Evolutionary conservation across 2,329 filamentous ascomycete species (phyloP).

Genomic region (Sclerotinia borealis): DNA sequence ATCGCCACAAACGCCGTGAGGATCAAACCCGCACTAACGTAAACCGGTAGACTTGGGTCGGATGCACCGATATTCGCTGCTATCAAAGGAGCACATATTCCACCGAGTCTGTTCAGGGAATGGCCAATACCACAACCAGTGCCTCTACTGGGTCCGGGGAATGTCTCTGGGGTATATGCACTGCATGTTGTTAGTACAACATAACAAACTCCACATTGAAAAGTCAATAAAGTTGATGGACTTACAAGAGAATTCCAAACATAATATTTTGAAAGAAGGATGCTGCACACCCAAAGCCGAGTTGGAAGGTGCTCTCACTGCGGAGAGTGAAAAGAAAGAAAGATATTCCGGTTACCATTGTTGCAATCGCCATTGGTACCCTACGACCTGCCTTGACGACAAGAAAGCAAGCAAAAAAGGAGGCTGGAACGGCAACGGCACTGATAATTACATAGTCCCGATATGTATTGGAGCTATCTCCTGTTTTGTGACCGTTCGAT

Average conservation of each 20-base stretch:
- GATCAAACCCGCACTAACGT: constrained; percentile 51
- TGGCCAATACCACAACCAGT: constrained; percentile 67
- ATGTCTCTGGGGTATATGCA: constrained; percentile 71
- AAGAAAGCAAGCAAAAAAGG: constrained; percentile 65
- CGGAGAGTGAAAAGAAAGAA: constrained; percentile 61
- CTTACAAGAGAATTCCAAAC: constrained; percentile 63
- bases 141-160: constrained; percentile 65
- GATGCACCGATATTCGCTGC: constrained; percentile 43
- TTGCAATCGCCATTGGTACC: constrained; percentile 63
- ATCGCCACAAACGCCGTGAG: constrained; percentile 54
- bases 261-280: constrained; percentile 71
- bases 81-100: constrained; percentile 62
- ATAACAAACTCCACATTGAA: background rate
- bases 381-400: constrained; percentile 67
- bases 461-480: constrained; percentile 51
- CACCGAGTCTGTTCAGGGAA: constrained; percentile 62
- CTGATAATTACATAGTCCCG: constrained; percentile 79
- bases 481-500: constrained; percentile 44
- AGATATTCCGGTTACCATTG: constrained; percentile 62
- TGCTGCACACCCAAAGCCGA: constrained; percentile 61
- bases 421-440: constrained; percentile 69
- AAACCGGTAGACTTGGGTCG: constrained; percentile 51
- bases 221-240: background rate
- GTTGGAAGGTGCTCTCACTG: constrained; percentile 49
- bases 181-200: constrained; percentile 1